phyloP scores from a whole-genome alignment of 139 green algal genomes.

The Coccomyxa sp. region DNA sequence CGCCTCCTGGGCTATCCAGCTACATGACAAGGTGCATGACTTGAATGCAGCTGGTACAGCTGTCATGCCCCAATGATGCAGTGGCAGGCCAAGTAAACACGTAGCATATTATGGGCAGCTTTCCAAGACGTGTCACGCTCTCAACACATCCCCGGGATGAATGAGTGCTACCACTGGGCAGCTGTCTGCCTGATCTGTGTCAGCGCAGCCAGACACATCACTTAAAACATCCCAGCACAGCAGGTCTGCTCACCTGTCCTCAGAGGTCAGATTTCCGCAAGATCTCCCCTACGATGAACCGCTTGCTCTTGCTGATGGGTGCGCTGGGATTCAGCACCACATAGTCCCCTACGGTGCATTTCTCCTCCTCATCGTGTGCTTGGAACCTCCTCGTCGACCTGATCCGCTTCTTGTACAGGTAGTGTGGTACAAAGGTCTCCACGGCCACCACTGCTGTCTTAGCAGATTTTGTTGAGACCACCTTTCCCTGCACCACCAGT shows the following conservation, averaged over 20 bases:
- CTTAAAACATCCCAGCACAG: neutral
- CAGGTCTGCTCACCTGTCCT: neutral
- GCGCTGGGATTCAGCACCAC: slow-evolving; percentile 22
- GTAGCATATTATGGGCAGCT: too few relatives aligned
- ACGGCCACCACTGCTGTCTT: slow-evolving; percentile 53
- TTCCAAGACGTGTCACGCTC: too few relatives aligned
- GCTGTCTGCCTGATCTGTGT: too few relatives aligned
- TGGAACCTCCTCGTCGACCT: slow-evolving; percentile 30
- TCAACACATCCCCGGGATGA: too few relatives aligned
- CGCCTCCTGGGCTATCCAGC: too few relatives aligned
- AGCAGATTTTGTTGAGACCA: slow-evolving; percentile 30
- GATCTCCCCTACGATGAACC: slow-evolving; percentile 21
- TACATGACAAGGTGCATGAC: too few relatives aligned
- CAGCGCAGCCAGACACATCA: neutral
- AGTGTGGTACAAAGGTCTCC: slow-evolving; percentile 22
- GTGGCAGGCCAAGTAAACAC: too few relatives aligned
- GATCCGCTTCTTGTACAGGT: slow-evolving; percentile 38
- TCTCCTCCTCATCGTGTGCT: slow-evolving; percentile 39
- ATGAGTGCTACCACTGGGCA: too few relatives aligned
- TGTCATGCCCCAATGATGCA: too few relatives aligned
- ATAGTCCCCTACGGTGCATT: slow-evolving; percentile 30
- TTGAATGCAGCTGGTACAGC: too few relatives aligned
- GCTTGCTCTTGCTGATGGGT: slow-evolving; percentile 41
- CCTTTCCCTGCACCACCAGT: slow-evolving; percentile 27
- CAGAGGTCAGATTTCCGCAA: slow-evolving; percentile 10